These are phyloP conservation scores for Mucor indicus DNA, from an alignment of 371 early-diverging fungal genomes.

Conservation along the genomic window DNA sequence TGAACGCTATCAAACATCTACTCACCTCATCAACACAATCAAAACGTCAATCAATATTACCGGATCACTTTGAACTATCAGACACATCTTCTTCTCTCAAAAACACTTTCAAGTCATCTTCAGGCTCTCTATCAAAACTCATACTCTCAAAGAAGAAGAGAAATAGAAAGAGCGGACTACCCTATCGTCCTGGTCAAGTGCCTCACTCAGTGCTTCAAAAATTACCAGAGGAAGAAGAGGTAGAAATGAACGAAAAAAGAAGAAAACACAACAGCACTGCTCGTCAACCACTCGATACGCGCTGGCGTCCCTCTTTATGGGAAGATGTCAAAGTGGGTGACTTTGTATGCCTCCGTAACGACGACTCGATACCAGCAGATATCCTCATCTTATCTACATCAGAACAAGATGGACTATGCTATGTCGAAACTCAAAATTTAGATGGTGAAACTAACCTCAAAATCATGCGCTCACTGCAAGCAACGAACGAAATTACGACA, in stretches of 20 bases:
- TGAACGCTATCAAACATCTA: background rate
- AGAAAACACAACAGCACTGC: constrained; percentile 7
- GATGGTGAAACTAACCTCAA: constrained; percentile 91
- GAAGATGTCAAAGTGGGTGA: constrained; percentile 91
- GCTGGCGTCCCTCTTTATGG: constrained; percentile 69
- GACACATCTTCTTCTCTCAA: constrained; percentile 9
- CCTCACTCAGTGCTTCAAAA: constrained; percentile 44
- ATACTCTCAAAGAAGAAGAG: constrained; percentile 15
- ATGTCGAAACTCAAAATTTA: constrained; percentile 82
- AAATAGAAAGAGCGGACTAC: constrained; percentile 23
- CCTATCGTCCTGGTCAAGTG: constrained; percentile 50
- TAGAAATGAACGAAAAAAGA: constrained; percentile 7
- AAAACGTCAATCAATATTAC: background rate
- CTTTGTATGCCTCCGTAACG: constrained; percentile 78
- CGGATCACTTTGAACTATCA: background rate
- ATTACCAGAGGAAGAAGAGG: constrained; percentile 3
- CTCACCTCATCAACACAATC: background rate
- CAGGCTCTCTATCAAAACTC: constrained; percentile 23
- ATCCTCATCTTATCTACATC: constrained; percentile 65
- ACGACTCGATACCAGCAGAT: constrained; percentile 93
- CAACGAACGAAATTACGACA: constrained; percentile 42
- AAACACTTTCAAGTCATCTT: constrained; percentile 17
- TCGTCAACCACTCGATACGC: constrained; percentile 30
- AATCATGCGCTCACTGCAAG: constrained; percentile 49
- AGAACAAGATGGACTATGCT: constrained; percentile 67